Evolutionary conservation across 805 yeast genomes (phyloP).

Genomic region (Lipomyces japonicus): DNA sequence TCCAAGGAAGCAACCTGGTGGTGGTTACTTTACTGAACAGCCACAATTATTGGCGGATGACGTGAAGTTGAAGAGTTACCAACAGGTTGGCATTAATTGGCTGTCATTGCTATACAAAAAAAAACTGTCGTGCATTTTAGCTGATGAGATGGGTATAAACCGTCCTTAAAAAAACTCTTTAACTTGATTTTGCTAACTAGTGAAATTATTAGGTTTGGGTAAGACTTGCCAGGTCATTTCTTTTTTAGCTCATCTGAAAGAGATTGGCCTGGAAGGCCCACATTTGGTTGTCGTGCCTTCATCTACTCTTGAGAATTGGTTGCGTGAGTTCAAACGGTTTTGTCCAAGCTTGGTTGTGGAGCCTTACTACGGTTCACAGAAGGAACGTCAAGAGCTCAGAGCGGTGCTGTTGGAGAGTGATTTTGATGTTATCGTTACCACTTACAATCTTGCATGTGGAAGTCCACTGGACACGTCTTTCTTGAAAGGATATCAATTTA

Average conservation of each 20-base stretch:
- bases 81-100: constrained; percentile 98
- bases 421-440: constrained; percentile 89
- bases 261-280: constrained; percentile 65
- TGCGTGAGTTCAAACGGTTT: constrained; percentile 86
- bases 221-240: constrained; percentile 96
- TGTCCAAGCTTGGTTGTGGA: constrained; percentile 76
- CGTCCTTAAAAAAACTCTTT: not conserved
- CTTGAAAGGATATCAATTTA: constrained; percentile 67
- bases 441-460: constrained; percentile 89
- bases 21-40: constrained; percentile 54
- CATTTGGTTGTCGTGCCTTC: constrained; percentile 95
- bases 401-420: constrained; percentile 54
- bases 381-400: constrained; percentile 80
- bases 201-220: constrained; percentile 59
- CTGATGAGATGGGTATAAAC: constrained; percentile 88
- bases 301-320: constrained; percentile 95
- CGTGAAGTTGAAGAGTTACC: constrained; percentile 76
- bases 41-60: constrained; percentile 65
- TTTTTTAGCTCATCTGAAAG: constrained; percentile 79
- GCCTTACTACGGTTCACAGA: constrained; percentile 88
- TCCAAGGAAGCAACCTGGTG: constrained; percentile 20
- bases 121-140: constrained; percentile 83
- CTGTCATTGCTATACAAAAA: constrained; percentile 70
- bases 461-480: constrained; percentile 77
- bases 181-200: not conserved